A percentile compares a stretch with the other conserved stretches of the same genome.
Evolutionary conservation across 352 stramenopile genomes (phyloP).

Genomic region (Phytophthora ohioensis): DNA sequence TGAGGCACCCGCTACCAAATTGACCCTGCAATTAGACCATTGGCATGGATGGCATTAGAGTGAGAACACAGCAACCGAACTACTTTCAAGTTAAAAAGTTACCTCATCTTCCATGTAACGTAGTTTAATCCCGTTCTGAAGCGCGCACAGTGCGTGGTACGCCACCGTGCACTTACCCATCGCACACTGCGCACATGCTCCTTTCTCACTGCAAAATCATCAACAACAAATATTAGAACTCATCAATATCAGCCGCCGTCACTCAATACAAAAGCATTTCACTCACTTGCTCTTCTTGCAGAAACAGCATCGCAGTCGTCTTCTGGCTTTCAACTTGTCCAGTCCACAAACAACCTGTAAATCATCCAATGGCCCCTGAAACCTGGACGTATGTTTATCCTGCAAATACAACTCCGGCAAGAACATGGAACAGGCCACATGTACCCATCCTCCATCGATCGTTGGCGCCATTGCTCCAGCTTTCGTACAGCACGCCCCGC

Average conservation of each 20-base stretch:
- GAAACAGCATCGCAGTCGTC: constrained; percentile 76
- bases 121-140: constrained; percentile 69
- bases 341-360: constrained; percentile 69
- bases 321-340: constrained; percentile 60
- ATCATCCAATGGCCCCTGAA: constrained; percentile 39
- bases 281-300: constrained; percentile 65
- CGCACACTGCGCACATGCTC: constrained; percentile 75
- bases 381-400: constrained; percentile 30
- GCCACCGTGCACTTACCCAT: constrained; percentile 75
- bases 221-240: neutral
- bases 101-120: constrained; percentile 70
- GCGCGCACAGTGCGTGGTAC: constrained; percentile 76
- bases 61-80: neutral
- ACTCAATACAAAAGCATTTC: constrained; percentile 20
- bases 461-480: constrained; percentile 66
- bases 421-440: constrained; percentile 84
- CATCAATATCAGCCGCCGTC: constrained; percentile 3
- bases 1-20: constrained; percentile 71
- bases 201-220: constrained; percentile 56
- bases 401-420: constrained; percentile 75
- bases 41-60: constrained; percentile 7
- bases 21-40: constrained; percentile 42
- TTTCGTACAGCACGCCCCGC: constrained; percentile 59
- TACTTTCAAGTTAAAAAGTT: neutral
- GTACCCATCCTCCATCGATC: constrained; percentile 63